phyloP scores from a whole-genome alignment of 345 rosid genomes.

The Dipteronia dyeriana region DNA sequence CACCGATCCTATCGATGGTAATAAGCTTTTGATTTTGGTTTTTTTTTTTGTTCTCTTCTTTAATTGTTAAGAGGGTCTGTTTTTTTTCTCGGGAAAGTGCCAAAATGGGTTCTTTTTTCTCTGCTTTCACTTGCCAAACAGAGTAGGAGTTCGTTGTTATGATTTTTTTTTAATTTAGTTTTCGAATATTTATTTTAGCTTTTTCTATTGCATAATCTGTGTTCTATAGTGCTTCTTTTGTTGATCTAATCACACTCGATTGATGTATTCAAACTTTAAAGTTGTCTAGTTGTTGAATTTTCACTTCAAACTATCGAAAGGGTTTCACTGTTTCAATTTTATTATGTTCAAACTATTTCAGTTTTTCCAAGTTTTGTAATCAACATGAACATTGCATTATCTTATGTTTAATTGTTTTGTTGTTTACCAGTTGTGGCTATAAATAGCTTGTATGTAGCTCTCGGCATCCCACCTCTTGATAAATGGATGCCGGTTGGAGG shows the following conservation, averaged over 20 bases:
- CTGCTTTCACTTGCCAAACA: background rate
- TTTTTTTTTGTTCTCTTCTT: slow-evolving; percentile 6
- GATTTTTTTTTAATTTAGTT: background rate
- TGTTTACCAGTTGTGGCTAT: slow-evolving; percentile 62
- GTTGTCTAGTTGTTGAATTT: background rate
- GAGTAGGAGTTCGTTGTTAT: background rate
- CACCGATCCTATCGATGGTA: slow-evolving; percentile 75
- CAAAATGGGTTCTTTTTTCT: slow-evolving; percentile 7
- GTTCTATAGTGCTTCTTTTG: background rate
- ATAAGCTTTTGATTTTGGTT: background rate
- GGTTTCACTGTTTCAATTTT: background rate
- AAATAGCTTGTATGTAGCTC: slow-evolving; percentile 59
- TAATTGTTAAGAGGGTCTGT: slow-evolving; percentile 18
- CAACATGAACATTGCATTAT: background rate
- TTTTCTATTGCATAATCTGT: background rate
- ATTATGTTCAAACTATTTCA: background rate
- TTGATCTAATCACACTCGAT: background rate
- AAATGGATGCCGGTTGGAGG: slow-evolving; percentile 86
- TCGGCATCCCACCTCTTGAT: slow-evolving; percentile 62
- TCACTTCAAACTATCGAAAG: background rate
- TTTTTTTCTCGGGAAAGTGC: slow-evolving; percentile 10
- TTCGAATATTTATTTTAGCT: background rate
- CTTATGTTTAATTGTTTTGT: background rate
- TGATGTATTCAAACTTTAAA: background rate
- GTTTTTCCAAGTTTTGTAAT: background rate